A percentile compares a stretch with the other conserved stretches of the same genome.
Evolutionary conservation across 306 rosid genomes (phyloP).

Genomic region (Rubus idaeus): DNA sequence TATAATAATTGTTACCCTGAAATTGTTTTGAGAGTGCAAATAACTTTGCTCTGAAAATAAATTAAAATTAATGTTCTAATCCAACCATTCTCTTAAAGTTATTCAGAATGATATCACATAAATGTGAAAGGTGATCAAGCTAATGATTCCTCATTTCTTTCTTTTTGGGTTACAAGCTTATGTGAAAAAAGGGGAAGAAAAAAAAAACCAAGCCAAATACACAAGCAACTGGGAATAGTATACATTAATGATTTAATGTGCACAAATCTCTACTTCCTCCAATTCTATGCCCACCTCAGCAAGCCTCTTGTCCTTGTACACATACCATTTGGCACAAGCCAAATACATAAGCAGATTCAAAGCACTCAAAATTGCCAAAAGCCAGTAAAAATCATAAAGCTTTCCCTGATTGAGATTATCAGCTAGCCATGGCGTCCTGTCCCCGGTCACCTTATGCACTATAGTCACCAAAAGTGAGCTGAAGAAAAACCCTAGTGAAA

Average conservation of each 20-base stretch:
- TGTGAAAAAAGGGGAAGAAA: not conserved
- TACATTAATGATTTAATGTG: not conserved
- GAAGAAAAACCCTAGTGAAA: constrained; percentile 74
- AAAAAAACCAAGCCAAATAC: not conserved
- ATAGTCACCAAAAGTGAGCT: constrained; percentile 67
- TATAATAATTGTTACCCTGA: too few relatives aligned
- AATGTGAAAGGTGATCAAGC: not conserved
- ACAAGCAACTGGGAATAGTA: not conserved
- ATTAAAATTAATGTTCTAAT: too few relatives aligned
- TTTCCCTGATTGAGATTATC: constrained; percentile 73
- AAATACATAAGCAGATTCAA: constrained; percentile 59
- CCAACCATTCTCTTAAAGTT: too few relatives aligned
- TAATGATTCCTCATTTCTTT: constrained; percentile 12
- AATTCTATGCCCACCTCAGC: constrained; percentile 61
- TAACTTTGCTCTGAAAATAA: too few relatives aligned
- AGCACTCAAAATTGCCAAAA: constrained; percentile 64
- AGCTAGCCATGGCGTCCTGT: constrained; percentile 68
- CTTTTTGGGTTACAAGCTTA: not conserved
- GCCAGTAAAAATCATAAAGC: constrained; percentile 86
- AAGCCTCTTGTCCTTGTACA: constrained; percentile 78
- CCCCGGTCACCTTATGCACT: constrained; percentile 59
- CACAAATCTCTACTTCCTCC: constrained; percentile 39
- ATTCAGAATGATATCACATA: not conserved
- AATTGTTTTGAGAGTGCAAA: too few relatives aligned
- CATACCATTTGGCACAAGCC: constrained; percentile 77